Evolutionary conservation across 768 basidiomycete genomes (phyloP).

Genomic region (Cubamyces sp.): DNA sequence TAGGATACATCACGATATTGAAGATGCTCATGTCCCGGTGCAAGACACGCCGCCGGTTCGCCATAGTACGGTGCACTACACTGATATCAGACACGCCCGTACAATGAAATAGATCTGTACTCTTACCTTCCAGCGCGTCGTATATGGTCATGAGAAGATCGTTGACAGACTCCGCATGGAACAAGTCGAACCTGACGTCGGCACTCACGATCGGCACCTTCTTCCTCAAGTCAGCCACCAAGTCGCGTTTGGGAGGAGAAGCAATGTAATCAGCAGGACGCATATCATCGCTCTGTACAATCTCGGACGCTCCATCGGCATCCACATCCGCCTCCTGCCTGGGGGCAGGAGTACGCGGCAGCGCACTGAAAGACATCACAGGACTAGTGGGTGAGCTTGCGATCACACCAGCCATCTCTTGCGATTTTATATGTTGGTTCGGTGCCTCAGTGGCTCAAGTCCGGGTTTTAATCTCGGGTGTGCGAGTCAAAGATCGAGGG

Average conservation of each 20-base stretch:
- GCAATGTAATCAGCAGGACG: background rate
- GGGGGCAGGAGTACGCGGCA: background rate
- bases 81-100: no score
- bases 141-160: conserved; percentile 5
- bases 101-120: no score
- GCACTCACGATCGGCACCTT: no score
- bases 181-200: background rate
- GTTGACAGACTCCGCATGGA: background rate
- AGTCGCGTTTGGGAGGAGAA: background rate
- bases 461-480: background rate
- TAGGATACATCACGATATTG: no score
- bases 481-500: background rate
- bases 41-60: no score
- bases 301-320: background rate
- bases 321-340: background rate
- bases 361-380: background rate
- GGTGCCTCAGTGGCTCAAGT: background rate
- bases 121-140: background rate
- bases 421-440: background rate
- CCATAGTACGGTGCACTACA: no score
- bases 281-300: background rate
- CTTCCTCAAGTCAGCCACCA: background rate
- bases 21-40: no score
- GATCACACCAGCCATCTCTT: background rate
- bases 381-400: background rate